A percentile compares a stretch with the other conserved stretches of the same genome.
Evolutionary conservation across 208 protist genomes (phyloP).

Genomic region (Trypanosoma scelopori): DNA sequence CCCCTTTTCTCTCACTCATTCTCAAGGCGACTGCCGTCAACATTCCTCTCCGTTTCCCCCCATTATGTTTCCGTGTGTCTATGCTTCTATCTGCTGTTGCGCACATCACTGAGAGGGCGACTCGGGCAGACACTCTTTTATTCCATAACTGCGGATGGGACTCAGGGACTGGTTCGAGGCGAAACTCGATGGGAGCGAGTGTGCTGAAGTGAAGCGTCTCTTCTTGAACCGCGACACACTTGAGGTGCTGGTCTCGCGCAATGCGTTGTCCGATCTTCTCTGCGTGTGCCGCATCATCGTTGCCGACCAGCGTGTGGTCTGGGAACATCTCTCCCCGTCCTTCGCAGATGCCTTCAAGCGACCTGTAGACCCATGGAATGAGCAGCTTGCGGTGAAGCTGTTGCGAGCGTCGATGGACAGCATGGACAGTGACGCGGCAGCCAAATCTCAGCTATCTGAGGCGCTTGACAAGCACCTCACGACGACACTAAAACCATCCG

Average conservation of each 20-base stretch:
- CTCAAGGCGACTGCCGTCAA: conserved; percentile 10
- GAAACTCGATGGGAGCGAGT: conserved; percentile 49
- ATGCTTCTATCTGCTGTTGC: too few relatives aligned
- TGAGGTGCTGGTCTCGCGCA: background rate
- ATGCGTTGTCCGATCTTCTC: conserved; percentile 28
- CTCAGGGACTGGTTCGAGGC: conserved; percentile 39
- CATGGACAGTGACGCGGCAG: conserved; percentile 1
- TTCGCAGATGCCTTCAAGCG: conserved; percentile 37
- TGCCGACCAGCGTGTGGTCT: conserved; percentile 69
- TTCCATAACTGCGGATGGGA: too few relatives aligned
- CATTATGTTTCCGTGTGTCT: background rate
- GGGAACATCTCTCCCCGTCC: conserved; percentile 52
- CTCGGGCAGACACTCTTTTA: too few relatives aligned
- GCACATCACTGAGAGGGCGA: too few relatives aligned
- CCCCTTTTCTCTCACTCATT: conserved; percentile 36
- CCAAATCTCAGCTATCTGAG: conserved; percentile 10
- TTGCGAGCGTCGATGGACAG: conserved; percentile 39
- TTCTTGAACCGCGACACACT: conserved; percentile 31
- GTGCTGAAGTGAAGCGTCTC: conserved; percentile 51
- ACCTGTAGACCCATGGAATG: conserved; percentile 68
- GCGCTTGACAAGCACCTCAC: conserved; percentile 44
- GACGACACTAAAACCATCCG: conserved; percentile 42
- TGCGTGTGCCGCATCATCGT: conserved; percentile 55
- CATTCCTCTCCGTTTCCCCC: conserved; percentile 14
- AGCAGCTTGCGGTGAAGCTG: conserved; percentile 83